Base-by-base conservation (phyloP, 305 asterid species). In the Fraxinus platypoda region DNA sequence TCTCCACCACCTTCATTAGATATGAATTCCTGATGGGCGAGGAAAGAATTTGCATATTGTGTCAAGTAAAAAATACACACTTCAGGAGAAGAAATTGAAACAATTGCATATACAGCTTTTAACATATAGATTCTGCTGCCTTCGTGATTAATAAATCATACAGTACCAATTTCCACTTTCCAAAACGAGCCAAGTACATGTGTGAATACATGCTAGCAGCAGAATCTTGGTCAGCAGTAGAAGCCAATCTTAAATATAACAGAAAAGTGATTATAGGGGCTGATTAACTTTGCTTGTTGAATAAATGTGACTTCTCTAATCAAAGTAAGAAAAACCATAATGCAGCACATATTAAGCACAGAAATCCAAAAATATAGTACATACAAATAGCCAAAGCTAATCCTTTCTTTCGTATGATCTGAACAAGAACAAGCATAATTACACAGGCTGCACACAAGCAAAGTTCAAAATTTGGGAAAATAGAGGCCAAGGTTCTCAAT, bases 1-100 rank as follows among this genome's bases (percentile, higher is more conserved):
- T 93, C 99, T 62, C 98, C 97, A 34, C 87, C 91, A 78, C 99
- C 98, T 94, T 96, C 98, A 84, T 88, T 92, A 81, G 91, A 89
- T 62, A 94, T 90, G 83, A 96, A 96, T 82, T 91, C 98, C 99
- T 96, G 91, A 82, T 82, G 19, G 66, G 52, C 25, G 72, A 54
- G 70, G 71, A 74, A 81, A 72, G 62, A 85, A 31, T 34, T 59
- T 62, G 33, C 31, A 79, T 74, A 6, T 43, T 43, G 25, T 15
- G 37, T 8, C 30, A 8, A 59, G 15, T 30, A 15, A 9, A 8
- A 19, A 59, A 59, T 21, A 59, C 13, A 3, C n/a, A 30, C 33
- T 66, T 11, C 34, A 26, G 73, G 12, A 66, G 26, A 66, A 12
- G 5, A 66, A 66, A 23, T 62, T 66, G 34, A 66, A 64, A 21